phyloP scores from a whole-genome alignment of 352 stramenopile species.

The Phytophthora rubi region DNA sequence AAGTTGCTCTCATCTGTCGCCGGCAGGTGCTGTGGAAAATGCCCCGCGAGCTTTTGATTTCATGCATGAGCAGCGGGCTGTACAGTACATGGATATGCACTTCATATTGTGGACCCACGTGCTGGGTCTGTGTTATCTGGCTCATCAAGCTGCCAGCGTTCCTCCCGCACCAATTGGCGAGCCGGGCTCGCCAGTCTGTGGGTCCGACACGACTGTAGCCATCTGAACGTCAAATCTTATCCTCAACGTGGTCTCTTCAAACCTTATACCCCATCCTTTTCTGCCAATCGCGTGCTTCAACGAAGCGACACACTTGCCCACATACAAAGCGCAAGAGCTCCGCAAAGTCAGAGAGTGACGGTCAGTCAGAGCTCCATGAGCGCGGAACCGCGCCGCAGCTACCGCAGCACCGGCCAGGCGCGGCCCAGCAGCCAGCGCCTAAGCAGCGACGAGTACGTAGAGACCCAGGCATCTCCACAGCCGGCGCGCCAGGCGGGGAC shows the following conservation, averaged over 20 bases:
- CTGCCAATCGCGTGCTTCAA: slow-evolving; percentile 9
- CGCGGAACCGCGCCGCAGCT: slow-evolving; percentile 34
- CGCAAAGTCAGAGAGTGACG: not conserved
- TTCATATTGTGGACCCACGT: too few species aligned
- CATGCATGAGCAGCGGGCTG: too few species aligned
- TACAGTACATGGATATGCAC: too few species aligned
- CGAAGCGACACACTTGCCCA: slow-evolving; percentile 4
- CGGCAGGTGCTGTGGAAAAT: too few species aligned
- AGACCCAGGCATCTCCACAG: slow-evolving; percentile 13
- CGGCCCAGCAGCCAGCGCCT: slow-evolving; percentile 25
- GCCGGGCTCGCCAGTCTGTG: too few species aligned
- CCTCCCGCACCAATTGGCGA: not conserved
- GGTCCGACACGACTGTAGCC: not conserved
- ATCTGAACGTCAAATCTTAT: slow-evolving; percentile 2
- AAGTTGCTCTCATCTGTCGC: too few species aligned
- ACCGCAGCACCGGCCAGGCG: slow-evolving; percentile 12
- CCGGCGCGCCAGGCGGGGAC: not conserved
- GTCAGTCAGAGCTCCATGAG: slow-evolving; percentile 26
- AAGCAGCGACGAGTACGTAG: slow-evolving; percentile 26
- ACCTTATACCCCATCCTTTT: slow-evolving; percentile 8
- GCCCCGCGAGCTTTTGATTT: too few species aligned
- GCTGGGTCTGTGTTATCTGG: not conserved
- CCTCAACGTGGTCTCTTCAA: not conserved
- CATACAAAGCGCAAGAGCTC: slow-evolving; percentile 16
- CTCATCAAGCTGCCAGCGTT: not conserved